Conservation (phyloP, 495 filamentous ascomycete species). For the Cladorrhinum samala region DNA sequence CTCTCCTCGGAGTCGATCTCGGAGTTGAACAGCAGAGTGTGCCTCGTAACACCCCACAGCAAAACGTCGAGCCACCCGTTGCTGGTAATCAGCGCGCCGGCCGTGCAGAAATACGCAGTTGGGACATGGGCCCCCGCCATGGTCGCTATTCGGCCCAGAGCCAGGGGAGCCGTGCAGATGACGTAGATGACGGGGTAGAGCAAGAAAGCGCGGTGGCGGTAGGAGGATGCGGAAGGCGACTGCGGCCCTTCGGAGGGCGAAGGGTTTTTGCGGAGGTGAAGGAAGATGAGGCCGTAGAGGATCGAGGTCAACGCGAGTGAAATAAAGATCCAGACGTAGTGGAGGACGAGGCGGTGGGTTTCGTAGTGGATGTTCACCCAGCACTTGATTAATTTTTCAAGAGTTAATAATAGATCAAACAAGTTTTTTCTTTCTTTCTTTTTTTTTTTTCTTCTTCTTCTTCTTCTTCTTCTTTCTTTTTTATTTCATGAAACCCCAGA, state of each 20-base stretch:
- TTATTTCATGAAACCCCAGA: too few species aligned
- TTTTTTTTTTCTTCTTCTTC: too few species aligned
- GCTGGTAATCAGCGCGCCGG: slow-evolving; percentile 65
- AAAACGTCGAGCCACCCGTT: slow-evolving; percentile 71
- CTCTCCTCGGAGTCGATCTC: slow-evolving; percentile 34
- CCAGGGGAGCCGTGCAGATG: slow-evolving; percentile 64
- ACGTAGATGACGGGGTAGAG: slow-evolving; percentile 72
- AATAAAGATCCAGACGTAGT: slow-evolving; percentile 78
- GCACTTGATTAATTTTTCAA: too few species aligned
- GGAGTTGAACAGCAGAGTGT: slow-evolving; percentile 41
- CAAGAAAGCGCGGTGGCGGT: slow-evolving; percentile 57
- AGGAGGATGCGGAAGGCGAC: background rate
- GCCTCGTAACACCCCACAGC: slow-evolving; percentile 65
- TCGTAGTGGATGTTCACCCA: slow-evolving; percentile 62
- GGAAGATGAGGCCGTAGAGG: slow-evolving; percentile 60
- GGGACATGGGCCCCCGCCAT: slow-evolving; percentile 51
- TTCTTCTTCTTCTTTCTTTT: too few species aligned
- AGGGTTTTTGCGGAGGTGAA: slow-evolving; percentile 46
- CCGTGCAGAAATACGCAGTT: slow-evolving; percentile 57
- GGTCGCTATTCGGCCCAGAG: slow-evolving; percentile 59
- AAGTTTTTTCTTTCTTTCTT: too few species aligned
- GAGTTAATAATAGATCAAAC: too few species aligned
- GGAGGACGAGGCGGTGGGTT: slow-evolving; percentile 58
- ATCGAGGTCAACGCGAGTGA: slow-evolving; percentile 56
- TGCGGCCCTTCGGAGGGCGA: slow-evolving; percentile 12